Evolutionary conservation across 2,329 filamentous ascomycete genomes (phyloP), one percentile per base, ranked within the genome.

Genomic region (Sclerotinia subarctica): DNA sequence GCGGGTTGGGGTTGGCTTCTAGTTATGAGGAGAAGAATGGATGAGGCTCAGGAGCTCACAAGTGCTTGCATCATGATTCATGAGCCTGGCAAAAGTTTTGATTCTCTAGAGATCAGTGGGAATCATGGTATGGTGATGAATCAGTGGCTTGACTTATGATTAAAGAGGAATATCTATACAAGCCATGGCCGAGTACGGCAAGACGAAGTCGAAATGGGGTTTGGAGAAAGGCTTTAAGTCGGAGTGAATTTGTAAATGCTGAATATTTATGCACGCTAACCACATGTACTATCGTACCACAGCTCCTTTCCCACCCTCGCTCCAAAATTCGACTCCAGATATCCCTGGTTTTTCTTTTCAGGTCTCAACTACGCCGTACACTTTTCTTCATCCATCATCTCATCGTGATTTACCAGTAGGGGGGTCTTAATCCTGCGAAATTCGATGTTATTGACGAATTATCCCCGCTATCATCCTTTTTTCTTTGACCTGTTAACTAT

Each of bases 401-500:
- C 3, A 63, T 42, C 46, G 17, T 38, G 29, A 42, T 24, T 58
- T 82, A 87, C 86, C 86, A 88, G 75, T 88, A 88, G 26, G 84
- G 80, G 66, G 86, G 85, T 70, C 86, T 81, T 73, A 89, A 76
- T 24, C 86, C 86, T 49, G 84, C 81, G 77, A 89, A 88, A 73
- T 82, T 85, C 32, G 84, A 82, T 6, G 82, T 79, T 66, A 83
- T 80, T 21, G 81, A 81, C 68, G 52, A 64, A 42, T 82, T 83
- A 65, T 81, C 78, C 35, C 81, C 79, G 29, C 83, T 82, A 69
- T 88, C 85, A 68, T 91, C 89, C 75, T 87, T 89, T 79, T 90
- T 91, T 70, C 90, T 83, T 75, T 92, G 89, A 21, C 90, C 90
- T 56, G 85, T 85, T 75, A 90, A 78, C 88, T 90, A 74, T 65